Evolutionary conservation across 495 filamentous ascomycete species (phyloP).

Genomic region (Aspergillus olivimuriae): DNA sequence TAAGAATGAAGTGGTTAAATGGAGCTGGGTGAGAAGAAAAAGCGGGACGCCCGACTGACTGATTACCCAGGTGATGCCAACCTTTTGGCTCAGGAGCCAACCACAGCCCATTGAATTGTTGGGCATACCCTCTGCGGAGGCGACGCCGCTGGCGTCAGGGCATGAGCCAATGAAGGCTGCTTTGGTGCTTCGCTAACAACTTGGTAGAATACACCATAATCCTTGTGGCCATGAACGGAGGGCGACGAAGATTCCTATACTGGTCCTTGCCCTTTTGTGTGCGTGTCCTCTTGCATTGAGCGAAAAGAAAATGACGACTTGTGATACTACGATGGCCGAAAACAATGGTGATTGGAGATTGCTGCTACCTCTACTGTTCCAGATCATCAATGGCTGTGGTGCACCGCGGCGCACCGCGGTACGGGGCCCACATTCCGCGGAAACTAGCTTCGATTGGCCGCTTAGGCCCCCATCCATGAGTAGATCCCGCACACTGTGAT

Average conservation of each 20-base stretch:
- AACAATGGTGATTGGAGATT: slow-evolving; percentile 6
- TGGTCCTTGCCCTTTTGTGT: neutral
- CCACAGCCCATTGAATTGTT: no score
- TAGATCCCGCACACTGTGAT: slow-evolving; percentile 1
- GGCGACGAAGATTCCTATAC: slow-evolving; percentile 2
- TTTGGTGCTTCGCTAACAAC: no score
- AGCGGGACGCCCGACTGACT: no score
- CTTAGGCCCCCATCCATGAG: slow-evolving; percentile 1
- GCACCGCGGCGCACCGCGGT: slow-evolving; percentile 6
- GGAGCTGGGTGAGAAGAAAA: no score
- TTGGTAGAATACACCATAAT: no score
- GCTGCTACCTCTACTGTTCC: neutral
- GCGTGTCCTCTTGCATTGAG: slow-evolving; percentile 1
- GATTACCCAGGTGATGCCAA: no score
- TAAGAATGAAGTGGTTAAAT: no score
- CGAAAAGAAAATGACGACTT: slow-evolving; percentile 1
- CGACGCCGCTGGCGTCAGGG: no score
- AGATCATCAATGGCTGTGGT: slow-evolving; percentile 4
- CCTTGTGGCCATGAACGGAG: slow-evolving; percentile 1
- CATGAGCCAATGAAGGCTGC: no score
- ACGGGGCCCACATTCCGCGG: neutral
- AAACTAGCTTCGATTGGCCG: slow-evolving; percentile 1
- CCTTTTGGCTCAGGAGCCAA: no score
- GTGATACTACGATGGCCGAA: neutral
- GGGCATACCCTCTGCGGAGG: no score